phyloP scores from a whole-genome alignment of 2,329 filamentous ascomycete species.

The Didymella glomerata region DNA sequence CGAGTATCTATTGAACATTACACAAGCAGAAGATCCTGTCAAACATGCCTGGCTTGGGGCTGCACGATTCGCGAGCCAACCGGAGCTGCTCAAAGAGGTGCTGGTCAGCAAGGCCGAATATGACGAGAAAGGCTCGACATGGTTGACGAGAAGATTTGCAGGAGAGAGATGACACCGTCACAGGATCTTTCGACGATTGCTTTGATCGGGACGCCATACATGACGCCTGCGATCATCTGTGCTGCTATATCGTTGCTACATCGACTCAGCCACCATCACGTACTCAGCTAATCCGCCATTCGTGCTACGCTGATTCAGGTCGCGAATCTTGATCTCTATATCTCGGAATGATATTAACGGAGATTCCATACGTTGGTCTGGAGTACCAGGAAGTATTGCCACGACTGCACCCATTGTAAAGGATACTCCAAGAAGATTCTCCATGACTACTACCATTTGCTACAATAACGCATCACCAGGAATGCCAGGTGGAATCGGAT shows the following conservation, averaged over 20 bases:
- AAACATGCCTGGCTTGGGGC: conserved; percentile 86
- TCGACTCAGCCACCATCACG: neutral
- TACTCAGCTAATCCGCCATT: neutral
- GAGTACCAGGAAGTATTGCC: neutral
- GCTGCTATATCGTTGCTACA: neutral
- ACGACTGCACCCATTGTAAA: neutral
- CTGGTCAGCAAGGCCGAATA: conserved; percentile 90
- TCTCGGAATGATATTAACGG: neutral
- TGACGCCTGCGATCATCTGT: neutral
- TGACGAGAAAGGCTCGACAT: conserved; percentile 78
- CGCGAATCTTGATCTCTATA: neutral
- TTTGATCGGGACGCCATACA: neutral
- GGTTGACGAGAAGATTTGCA: conserved; percentile 77
- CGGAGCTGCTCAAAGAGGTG: conserved; percentile 68
- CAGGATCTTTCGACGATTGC: neutral
- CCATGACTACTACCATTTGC: neutral
- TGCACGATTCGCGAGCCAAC: conserved; percentile 76
- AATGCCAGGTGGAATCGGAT: neutral
- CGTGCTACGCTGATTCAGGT: neutral
- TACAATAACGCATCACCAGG: neutral
- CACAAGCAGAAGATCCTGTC: conserved; percentile 76
- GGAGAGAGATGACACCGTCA: conserved; percentile 19
- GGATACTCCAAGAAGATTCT: neutral
- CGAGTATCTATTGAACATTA: conserved; percentile 43
- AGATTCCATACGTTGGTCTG: neutral